Conservation (phyloP, 1,139 yeast genomes). For the Keqinozyma sinolaborantium region DNA sequence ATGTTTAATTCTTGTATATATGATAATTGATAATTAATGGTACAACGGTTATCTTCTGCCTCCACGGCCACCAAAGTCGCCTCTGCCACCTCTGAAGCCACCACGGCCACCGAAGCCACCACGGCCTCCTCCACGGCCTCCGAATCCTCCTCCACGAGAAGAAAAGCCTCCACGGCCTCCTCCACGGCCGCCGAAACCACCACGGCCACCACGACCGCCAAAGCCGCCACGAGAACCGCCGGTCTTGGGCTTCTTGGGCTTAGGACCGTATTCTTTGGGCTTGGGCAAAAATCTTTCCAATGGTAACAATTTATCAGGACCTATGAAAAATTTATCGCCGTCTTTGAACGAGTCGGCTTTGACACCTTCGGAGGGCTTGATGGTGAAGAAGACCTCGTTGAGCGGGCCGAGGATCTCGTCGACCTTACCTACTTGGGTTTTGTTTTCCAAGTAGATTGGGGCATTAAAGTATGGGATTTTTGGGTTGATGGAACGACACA, state of each 20-base stretch:
- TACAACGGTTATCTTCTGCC: constrained; percentile 5
- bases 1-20: constrained; percentile 2
- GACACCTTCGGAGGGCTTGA: constrained; percentile 94
- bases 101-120: constrained; percentile 54
- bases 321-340: constrained; percentile 95
- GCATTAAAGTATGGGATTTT: constrained; percentile 98
- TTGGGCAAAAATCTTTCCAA: constrained; percentile 94
- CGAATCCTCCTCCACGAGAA: constrained; percentile 36
- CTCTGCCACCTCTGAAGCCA: constrained; percentile 22
- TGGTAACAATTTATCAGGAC: constrained; percentile 92
- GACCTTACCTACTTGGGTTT: constrained; percentile 93
- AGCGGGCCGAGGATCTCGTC: constrained; percentile 98
- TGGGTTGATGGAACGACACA: constrained; percentile 89
- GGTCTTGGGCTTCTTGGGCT: constrained; percentile 69
- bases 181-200: constrained; percentile 43
- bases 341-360: constrained; percentile 89
- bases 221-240: constrained; percentile 29
- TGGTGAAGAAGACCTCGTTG: constrained; percentile 94
- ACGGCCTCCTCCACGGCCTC: constrained; percentile 35
- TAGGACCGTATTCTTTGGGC: constrained; percentile 76
- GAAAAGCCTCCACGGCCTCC: constrained; percentile 39
- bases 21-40: constrained; percentile 1
- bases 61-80: constrained; percentile 25
- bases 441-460: constrained; percentile 93
- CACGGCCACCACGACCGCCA: constrained; percentile 40